Evolutionary conservation across 805 yeast species (phyloP).

Genomic region (Pichia cephalocereana): DNA sequence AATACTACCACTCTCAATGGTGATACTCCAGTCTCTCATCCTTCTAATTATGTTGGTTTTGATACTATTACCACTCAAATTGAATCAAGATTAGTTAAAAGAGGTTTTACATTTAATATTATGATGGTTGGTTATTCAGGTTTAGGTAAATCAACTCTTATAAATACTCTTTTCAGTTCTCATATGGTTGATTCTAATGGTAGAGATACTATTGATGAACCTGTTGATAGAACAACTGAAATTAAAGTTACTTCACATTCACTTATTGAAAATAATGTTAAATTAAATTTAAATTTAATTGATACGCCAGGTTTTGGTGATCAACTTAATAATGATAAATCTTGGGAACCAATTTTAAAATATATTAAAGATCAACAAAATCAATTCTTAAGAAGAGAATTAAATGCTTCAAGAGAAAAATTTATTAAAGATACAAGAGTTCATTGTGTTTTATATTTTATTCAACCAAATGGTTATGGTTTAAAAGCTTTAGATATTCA

Average conservation of each 20-base stretch:
- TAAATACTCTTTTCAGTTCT: slow-evolving; percentile 84
- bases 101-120: slow-evolving; percentile 89
- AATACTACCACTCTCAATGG: neutral
- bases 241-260: slow-evolving; percentile 63
- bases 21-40: slow-evolving; percentile 31
- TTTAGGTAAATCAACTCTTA: slow-evolving; percentile 84
- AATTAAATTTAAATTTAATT: slow-evolving; percentile 75
- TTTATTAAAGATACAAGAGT: slow-evolving; percentile 80
- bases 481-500: slow-evolving; percentile 74
- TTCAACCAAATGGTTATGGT: slow-evolving; percentile 85
- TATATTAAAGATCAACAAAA: slow-evolving; percentile 95
- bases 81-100: slow-evolving; percentile 80
- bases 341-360: slow-evolving; percentile 94
- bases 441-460: slow-evolving; percentile 85
- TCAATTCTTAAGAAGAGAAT: slow-evolving; percentile 81
- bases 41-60: slow-evolving; percentile 84
- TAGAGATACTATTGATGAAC: slow-evolving; percentile 56
- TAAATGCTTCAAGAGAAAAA: slow-evolving; percentile 88
- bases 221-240: slow-evolving; percentile 80
- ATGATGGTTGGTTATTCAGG: slow-evolving; percentile 95
- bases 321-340: slow-evolving; percentile 87
- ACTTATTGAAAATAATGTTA: slow-evolving; percentile 78
- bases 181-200: slow-evolving; percentile 70
- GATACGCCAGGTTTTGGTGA: slow-evolving; percentile 99
- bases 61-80: slow-evolving; percentile 95